Percentiles rank a stretch among this genome's conserved stretches.
These are phyloP conservation scores for Alternaria triticimaculans DNA, from an alignment of 2,329 filamentous ascomycete species.

Conservation along the genomic window DNA sequence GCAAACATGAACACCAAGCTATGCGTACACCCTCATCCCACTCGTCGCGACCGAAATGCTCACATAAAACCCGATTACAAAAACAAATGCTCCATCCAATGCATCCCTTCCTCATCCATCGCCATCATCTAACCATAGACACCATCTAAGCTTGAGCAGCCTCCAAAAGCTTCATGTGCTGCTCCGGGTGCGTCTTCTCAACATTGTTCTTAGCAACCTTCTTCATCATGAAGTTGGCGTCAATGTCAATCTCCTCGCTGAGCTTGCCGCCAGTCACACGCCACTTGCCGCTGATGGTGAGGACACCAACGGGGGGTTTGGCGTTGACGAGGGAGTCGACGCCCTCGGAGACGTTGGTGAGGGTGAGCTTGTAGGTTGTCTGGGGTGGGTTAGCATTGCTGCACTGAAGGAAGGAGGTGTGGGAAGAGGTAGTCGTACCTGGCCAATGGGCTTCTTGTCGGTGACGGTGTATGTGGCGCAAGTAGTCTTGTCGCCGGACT, in stretches of 20 bases:
- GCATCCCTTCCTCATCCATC: not conserved
- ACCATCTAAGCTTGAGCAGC: conserved; percentile 30
- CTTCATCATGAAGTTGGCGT: conserved; percentile 53
- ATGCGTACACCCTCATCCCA: not conserved
- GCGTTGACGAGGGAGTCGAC: conserved; percentile 50
- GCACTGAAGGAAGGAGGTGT: too few species aligned
- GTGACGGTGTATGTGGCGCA: conserved; percentile 47
- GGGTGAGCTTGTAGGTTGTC: conserved; percentile 52
- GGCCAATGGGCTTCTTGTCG: conserved; percentile 50
- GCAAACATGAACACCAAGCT: not conserved
- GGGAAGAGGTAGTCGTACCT: conserved; percentile 25
- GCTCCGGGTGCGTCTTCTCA: conserved; percentile 50
- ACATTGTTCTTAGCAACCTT: conserved; percentile 51
- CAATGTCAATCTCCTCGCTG: conserved; percentile 50
- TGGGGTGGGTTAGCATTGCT: conserved; percentile 15
- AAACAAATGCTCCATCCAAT: not conserved
- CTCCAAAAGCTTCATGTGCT: conserved; percentile 46
- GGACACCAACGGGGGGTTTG: conserved; percentile 47
- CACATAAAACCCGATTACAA: not conserved
- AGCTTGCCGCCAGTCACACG: conserved; percentile 41
- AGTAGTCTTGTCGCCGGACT: conserved; percentile 38
- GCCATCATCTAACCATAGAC: not conserved
- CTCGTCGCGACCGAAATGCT: not conserved
- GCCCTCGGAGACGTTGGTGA: conserved; percentile 45
- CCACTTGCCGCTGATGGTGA: conserved; percentile 50